These are phyloP conservation scores for Kazachstania viticola DNA, from an alignment of 805 yeast species.

Conservation along the genomic window DNA sequence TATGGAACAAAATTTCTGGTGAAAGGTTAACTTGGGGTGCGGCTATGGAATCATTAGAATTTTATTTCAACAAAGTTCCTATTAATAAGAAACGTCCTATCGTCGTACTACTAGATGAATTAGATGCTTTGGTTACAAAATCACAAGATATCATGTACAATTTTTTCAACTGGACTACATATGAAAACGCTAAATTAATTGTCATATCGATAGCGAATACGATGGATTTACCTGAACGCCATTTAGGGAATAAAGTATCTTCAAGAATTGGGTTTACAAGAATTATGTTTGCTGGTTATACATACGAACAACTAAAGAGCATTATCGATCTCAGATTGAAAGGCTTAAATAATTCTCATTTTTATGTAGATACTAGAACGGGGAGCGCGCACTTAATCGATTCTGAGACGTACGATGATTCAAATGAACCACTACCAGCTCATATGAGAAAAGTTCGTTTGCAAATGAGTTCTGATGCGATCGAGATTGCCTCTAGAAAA, in stretches of 20 bases:
- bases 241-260: slow-evolving; percentile 76
- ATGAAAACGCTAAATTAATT: slow-evolving; percentile 62
- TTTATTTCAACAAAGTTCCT: slow-evolving; percentile 42
- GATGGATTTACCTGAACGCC: slow-evolving; percentile 91
- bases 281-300: slow-evolving; percentile 81
- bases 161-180: slow-evolving; percentile 95
- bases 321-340: slow-evolving; percentile 67
- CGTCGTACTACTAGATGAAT: slow-evolving; percentile 75
- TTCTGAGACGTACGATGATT: slow-evolving; percentile 8
- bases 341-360: slow-evolving; percentile 29
- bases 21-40: slow-evolving; percentile 46
- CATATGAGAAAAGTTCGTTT: slow-evolving; percentile 24
- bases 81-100: slow-evolving; percentile 34
- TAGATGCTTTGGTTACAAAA: slow-evolving; percentile 76
- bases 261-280: slow-evolving; percentile 84
- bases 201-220: slow-evolving; percentile 94
- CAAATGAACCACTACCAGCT: slow-evolving; percentile 4
- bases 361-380: slow-evolving; percentile 27
- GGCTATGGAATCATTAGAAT: slow-evolving; percentile 58
- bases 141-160: slow-evolving; percentile 85
- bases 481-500: slow-evolving; percentile 84
- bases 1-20: slow-evolving; percentile 70
- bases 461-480: slow-evolving; percentile 52
- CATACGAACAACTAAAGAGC: slow-evolving; percentile 60
- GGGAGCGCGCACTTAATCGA: slow-evolving; percentile 27